Evolutionary conservation across 1,139 yeast genomes (phyloP), one percentile per base, ranked within the genome.

Genomic region (Yamadazyma sp.): DNA sequence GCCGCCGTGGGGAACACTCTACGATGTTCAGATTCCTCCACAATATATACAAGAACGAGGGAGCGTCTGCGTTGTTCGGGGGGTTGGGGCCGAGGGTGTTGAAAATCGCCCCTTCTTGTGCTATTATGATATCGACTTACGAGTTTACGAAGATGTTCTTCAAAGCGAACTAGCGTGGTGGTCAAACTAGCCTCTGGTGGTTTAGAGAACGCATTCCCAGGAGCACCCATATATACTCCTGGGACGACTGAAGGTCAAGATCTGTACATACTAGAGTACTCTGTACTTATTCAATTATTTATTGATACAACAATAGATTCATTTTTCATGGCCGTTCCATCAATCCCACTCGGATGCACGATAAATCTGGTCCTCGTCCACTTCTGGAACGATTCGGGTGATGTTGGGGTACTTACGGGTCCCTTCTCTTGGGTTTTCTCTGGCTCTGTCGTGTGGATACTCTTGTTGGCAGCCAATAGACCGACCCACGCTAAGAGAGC

Each of bases 101-200:
- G 59, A 92, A 92, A 56, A 86, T 92, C 31, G 96, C 97, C 0
- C 98, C 98, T 3, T 85, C 97, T 10, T 92, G 98, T 74, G 98
- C 98, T 2, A 92, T 92, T 28, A 94, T 92, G 99, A 91, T 92
- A 38, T 87, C 98, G 2, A 85, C 95, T 33, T 92, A 92, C 60
- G 98, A 92, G 59, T 70, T 91, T 38, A 87, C 95, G 24, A 94
- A 94, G 61, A 78, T 77, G 53, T 66, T 84, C 30, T 78, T 44
- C 30, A 39, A 40, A 20, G 20, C 3, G n/a, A n/a, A 28, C 12
- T 32, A 17, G 28, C 6, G 15, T 7, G 28, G 8, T 20, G 22
- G 8, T 8, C 5, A 20, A 20, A 8, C 8, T n/a, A 28, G 31
- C 31, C 18, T 28, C n/a, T n/a, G n/a, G n/a, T n/a, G n/a, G n/a